Percentiles rank a stretch among this genome's conserved stretches.
These are phyloP conservation scores for Hericium erinaceus DNA, from an alignment of 768 basidiomycete species.

Conservation along the genomic window DNA sequence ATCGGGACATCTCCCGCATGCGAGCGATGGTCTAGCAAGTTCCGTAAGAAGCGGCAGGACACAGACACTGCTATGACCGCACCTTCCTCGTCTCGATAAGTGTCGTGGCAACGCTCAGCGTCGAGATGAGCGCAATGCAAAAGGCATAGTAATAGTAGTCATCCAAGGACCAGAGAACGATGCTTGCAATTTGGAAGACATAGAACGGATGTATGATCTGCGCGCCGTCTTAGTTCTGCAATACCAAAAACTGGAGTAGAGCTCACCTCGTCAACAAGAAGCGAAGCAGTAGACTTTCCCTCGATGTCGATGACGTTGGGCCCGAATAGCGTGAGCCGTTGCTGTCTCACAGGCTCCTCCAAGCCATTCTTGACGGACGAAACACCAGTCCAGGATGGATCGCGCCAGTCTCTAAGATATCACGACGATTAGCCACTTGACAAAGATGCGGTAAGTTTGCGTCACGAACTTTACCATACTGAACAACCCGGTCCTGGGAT, in stretches of 20 bases:
- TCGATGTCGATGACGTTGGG: slow-evolving; percentile 84
- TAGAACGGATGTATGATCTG: slow-evolving; percentile 96
- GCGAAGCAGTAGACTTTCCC: slow-evolving; percentile 66
- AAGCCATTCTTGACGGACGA: slow-evolving; percentile 59
- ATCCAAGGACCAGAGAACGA: slow-evolving; percentile 89
- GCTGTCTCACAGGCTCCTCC: slow-evolving; percentile 39
- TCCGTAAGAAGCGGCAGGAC: background rate
- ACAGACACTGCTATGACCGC: slow-evolving; percentile 8
- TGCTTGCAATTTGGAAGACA: slow-evolving; percentile 94
- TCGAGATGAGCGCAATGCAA: slow-evolving; percentile 88
- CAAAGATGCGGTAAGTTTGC: background rate
- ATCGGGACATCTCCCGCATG: slow-evolving; percentile 95
- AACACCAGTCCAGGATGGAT: slow-evolving; percentile 61
- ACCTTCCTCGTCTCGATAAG: slow-evolving; percentile 90
- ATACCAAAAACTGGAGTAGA: background rate
- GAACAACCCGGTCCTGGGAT: slow-evolving; percentile 78
- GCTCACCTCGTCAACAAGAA: slow-evolving; percentile 83
- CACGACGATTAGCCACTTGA: background rate
- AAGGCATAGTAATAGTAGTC: slow-evolving; percentile 97
- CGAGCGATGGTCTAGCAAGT: slow-evolving; percentile 67
- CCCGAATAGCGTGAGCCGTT: slow-evolving; percentile 72
- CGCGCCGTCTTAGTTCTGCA: background rate
- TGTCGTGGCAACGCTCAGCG: slow-evolving; percentile 75
- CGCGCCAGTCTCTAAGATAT: slow-evolving; percentile 78
- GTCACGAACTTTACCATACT: slow-evolving; percentile 60